Conservation (phyloP, 306 rosid species). For the Begonia loranthoides region DNA sequence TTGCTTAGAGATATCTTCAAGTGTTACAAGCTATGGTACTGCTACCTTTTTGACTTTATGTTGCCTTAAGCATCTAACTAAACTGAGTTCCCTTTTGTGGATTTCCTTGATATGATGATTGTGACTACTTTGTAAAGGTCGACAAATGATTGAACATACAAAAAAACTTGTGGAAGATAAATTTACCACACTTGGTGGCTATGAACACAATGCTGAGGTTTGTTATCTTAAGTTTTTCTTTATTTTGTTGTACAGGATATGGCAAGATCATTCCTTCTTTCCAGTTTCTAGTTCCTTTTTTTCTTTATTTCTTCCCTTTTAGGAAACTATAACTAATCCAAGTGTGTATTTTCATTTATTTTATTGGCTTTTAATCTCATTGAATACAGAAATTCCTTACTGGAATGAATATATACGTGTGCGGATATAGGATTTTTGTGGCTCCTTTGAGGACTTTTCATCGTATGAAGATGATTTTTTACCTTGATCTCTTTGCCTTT, state of each 20-base stretch:
- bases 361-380: too few relatives aligned
- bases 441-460: too few relatives aligned
- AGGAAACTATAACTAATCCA: too few relatives aligned
- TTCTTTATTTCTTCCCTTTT: too few relatives aligned
- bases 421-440: too few relatives aligned
- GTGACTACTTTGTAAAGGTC: conserved; percentile 46
- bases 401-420: too few relatives aligned
- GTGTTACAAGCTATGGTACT: conserved; percentile 99
- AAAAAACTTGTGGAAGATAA: conserved; percentile 77
- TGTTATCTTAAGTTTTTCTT: conserved; percentile 5
- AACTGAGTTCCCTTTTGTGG: conserved; percentile 3
- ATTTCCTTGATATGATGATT: conserved; percentile 14
- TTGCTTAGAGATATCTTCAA: conserved; percentile 89
- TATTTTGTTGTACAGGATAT: too few relatives aligned
- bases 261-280: not conserved
- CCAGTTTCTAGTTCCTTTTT: conserved; percentile 3
- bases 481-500: too few relatives aligned
- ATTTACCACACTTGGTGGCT: conserved; percentile 62
- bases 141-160: conserved; percentile 94
- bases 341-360: too few relatives aligned
- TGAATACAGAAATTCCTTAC: too few relatives aligned
- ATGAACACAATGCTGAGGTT: conserved; percentile 85
- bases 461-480: too few relatives aligned
- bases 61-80: conserved; percentile 5
- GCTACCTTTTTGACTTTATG: conserved; percentile 4